Base-by-base conservation (phyloP, 257 asterid species). In the Buddleja alternifolia region DNA sequence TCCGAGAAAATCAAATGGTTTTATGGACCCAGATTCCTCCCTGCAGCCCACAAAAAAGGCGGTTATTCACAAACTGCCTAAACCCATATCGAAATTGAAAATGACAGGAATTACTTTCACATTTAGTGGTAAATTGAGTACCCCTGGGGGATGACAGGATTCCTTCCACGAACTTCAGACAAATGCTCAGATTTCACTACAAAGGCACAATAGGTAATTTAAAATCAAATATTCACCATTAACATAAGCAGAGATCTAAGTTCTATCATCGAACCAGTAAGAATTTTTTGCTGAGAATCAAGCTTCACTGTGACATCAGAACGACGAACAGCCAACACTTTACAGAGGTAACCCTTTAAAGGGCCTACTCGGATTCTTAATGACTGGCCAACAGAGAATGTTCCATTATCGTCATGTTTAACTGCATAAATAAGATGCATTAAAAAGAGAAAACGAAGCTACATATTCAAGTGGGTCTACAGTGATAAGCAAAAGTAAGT, bases 231-330 rank as follows among this genome's bases (percentile, higher is more conserved):
- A 37, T 14, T 44, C 59, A 40, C 7, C 34, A 29, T 36, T 39
- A 24, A 45, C 14, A 41, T 40, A 10, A 51, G 46, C 55, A 74
- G 6, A 8, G 40, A 68, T 52, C 47, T 25, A 77, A 45, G 70
- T 37, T 19, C 7, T 44, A 45, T 2, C 63, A 64, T 63, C 80
- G 63, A 71, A 91, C 99, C 97, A 70, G 95, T 87, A 50, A 94
- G 86, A 77, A 94, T 89, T 76, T 78, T 91, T 61, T 91, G 97
- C 95, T 88, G 85, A 45, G 99, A 94, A 79, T 91, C 99, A 73
- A 94, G 87, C 85, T 89, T 91, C 75, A 94, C 99, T 17, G 98
- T 91, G 56, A 91, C 85, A 71, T 89, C 97, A 79, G 97, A 77
- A 53, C 95, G 92, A 19, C 98, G 96, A 55, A 94, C 79, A 70